phyloP scores from a whole-genome alignment of 306 rosid genomes.

The Quercus gilva region DNA sequence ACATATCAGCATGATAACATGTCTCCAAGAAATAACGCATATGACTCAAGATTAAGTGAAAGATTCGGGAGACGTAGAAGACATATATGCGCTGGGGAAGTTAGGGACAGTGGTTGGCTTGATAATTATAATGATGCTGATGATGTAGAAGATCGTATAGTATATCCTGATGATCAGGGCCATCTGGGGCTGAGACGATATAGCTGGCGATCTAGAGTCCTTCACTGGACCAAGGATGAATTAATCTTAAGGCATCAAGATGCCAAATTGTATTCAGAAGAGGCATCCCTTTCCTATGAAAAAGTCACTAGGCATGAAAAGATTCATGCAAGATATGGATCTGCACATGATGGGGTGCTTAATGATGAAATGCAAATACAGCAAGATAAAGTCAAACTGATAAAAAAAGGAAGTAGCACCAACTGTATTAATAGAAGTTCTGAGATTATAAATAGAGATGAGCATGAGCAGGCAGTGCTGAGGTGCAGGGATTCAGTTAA shows the following conservation, averaged over 20 bases:
- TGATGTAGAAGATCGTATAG: constrained; percentile 32
- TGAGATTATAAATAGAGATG: constrained; percentile 32
- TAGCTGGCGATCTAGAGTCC: constrained; percentile 32
- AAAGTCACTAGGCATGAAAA: constrained; percentile 15
- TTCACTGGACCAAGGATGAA: constrained; percentile 46
- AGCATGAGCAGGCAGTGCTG: constrained; percentile 36
- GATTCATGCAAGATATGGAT: constrained; percentile 20
- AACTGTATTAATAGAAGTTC: constrained; percentile 31
- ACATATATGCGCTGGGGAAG: constrained; percentile 21
- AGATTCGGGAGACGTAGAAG: constrained; percentile 28
- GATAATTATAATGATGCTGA: constrained; percentile 24
- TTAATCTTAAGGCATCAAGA: constrained; percentile 29
- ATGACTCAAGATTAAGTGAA: constrained; percentile 27
- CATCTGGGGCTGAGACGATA: constrained; percentile 27
- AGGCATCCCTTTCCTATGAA: constrained; percentile 23
- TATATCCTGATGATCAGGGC: constrained; percentile 30
- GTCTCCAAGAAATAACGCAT: constrained; percentile 30
- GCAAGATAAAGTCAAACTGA: constrained; percentile 26
- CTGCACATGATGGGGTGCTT: constrained; percentile 32
- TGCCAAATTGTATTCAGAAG: constrained; percentile 10
- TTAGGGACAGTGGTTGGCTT: constrained; percentile 34
- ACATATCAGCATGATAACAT: constrained; percentile 10
- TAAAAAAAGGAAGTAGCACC: constrained; percentile 29
- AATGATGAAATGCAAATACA: constrained; percentile 30
- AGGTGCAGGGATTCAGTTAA: constrained; percentile 53